Conservation (phyloP, 2,329 filamentous ascomycete species). For the Rutstroemia sydowiana region DNA sequence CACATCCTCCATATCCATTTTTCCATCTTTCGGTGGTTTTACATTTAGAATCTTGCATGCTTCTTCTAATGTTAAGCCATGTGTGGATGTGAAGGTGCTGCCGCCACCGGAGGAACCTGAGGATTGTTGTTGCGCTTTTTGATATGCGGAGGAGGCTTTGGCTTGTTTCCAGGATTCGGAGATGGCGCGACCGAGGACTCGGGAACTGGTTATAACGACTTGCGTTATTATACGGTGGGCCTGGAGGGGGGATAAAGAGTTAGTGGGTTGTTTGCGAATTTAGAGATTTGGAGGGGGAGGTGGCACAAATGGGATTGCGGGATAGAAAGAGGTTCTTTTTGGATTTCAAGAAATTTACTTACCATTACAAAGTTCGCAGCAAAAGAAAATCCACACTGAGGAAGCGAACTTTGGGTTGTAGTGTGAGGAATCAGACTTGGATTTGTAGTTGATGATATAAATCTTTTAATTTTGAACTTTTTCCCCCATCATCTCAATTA, state of each 20-base stretch:
- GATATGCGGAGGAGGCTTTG: no score
- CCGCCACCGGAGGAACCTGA: slow-evolving; percentile 50
- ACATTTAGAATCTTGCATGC: slow-evolving; percentile 97
- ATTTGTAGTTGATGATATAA: no score
- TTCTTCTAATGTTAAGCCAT: slow-evolving; percentile 87
- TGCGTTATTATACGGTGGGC: slow-evolving; percentile 92
- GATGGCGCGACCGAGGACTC: slow-evolving; percentile 89
- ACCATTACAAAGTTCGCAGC: no score
- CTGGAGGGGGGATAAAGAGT: slow-evolving; percentile 39
- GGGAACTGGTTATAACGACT: slow-evolving; percentile 82
- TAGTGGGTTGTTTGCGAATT: no score
- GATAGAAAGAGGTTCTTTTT: no score
- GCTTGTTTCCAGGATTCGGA: slow-evolving; percentile 42
- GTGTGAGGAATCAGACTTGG: no score
- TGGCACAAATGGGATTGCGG: not conserved
- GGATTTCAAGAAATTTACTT: no score
- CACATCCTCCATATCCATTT: slow-evolving; percentile 71
- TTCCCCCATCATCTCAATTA: no score
- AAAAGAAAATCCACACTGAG: no score
- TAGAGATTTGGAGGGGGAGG: not conserved
- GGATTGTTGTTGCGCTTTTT: slow-evolving; percentile 39
- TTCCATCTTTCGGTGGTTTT: slow-evolving; percentile 72
- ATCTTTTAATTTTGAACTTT: no score
- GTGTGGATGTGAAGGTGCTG: slow-evolving; percentile 42
- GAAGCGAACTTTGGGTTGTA: no score